Percentiles rank a stretch among this genome's conserved stretches.
phyloP scores from a whole-genome alignment of 345 rosid genomes.

The Rhodomyrtus tomentosa region DNA sequence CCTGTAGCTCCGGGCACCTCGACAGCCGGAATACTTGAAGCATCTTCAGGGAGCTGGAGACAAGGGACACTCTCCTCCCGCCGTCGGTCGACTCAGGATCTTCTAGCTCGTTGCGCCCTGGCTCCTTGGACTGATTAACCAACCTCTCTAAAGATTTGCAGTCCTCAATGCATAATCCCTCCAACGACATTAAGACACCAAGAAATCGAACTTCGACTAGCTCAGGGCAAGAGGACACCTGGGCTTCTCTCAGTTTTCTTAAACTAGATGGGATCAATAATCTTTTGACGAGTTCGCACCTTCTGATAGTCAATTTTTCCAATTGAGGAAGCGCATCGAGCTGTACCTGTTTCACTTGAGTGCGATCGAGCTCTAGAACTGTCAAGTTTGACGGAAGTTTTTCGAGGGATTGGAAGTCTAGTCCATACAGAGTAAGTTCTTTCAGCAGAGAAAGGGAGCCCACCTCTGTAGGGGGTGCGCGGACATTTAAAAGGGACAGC shows the following conservation, averaged over 20 bases:
- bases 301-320: background rate
- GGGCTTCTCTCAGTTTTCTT: background rate
- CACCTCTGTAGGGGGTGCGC: background rate
- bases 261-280: background rate
- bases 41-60: background rate
- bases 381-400: background rate
- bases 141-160: background rate
- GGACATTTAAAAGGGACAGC: background rate
- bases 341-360: background rate
- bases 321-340: background rate
- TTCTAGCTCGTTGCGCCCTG: background rate
- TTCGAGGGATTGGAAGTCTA: background rate
- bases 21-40: background rate
- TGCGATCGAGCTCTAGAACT: background rate
- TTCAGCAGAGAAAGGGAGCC: background rate
- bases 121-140: background rate
- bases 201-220: background rate
- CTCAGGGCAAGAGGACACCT: background rate
- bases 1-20: background rate
- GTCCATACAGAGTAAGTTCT: background rate
- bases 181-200: background rate
- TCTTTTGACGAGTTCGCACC: background rate
- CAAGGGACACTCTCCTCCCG: background rate
- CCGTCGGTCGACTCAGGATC: background rate
- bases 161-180: background rate